Percentiles rank a stretch among this genome's conserved stretches.
Conservation (phyloP, 148 eudicot genomes). For the Rhododendron mucronatum region DNA sequence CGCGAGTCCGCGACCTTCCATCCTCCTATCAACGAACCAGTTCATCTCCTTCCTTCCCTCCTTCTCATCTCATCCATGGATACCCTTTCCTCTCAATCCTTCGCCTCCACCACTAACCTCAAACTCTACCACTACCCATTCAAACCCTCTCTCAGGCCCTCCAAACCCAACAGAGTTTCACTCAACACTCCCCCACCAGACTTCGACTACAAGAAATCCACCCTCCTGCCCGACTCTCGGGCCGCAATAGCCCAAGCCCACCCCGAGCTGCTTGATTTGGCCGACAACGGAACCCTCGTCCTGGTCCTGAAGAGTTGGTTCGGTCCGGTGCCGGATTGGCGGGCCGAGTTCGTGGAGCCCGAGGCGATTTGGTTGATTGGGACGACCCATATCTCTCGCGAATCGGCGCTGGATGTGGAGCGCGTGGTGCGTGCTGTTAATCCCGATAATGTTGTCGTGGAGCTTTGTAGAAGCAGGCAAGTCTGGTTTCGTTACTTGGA, state of each 20-base stretch:
- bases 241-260: slow-evolving; percentile 41
- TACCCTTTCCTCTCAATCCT: slow-evolving; percentile 7
- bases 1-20: not conserved
- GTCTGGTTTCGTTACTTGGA: slow-evolving; percentile 15
- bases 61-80: slow-evolving; percentile 10
- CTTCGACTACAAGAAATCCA: slow-evolving; percentile 48
- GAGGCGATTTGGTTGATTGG: slow-evolving; percentile 84
- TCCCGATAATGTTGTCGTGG: slow-evolving; percentile 96
- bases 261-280: slow-evolving; percentile 72
- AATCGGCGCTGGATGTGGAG: slow-evolving; percentile 57
- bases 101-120: not conserved
- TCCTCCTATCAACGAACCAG: not conserved
- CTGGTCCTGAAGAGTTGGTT: slow-evolving; percentile 53
- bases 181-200: slow-evolving; percentile 61
- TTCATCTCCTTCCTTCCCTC: not conserved
- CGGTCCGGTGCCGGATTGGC: slow-evolving; percentile 88
- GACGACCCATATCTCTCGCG: slow-evolving; percentile 55
- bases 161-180: slow-evolving; percentile 22
- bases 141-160: not conserved
- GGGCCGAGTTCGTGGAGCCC: slow-evolving; percentile 83
- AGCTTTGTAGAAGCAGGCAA: slow-evolving; percentile 98
- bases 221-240: slow-evolving; percentile 34
- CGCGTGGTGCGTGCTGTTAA: slow-evolving; percentile 61
- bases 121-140: not conserved
- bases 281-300: slow-evolving; percentile 54